phyloP scores from a whole-genome alignment of 495 filamentous ascomycete genomes.

The Rhypophila decipiens region DNA sequence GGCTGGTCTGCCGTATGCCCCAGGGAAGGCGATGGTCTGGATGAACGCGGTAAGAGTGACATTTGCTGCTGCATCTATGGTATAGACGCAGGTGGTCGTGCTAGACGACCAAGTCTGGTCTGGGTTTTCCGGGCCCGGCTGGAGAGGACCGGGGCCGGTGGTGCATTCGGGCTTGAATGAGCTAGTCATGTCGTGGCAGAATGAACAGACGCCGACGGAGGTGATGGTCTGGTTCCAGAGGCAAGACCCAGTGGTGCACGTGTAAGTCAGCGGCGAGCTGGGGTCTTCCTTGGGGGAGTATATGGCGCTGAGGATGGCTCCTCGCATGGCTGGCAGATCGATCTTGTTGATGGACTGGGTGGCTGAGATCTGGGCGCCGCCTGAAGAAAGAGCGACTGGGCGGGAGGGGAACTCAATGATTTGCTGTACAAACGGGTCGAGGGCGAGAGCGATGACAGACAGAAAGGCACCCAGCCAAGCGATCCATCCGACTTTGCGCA shows the following conservation, averaged over 20 bases:
- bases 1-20: constrained; percentile 2
- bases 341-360: neutral
- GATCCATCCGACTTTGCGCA: neutral
- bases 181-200: neutral
- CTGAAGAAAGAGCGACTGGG: neutral
- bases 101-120: constrained; percentile 1
- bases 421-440: constrained; percentile 8
- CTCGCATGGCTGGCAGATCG: neutral
- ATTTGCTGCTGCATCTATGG: neutral
- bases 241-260: constrained; percentile 2
- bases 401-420: neutral
- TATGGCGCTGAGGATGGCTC: constrained; percentile 1
- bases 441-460: constrained; percentile 1
- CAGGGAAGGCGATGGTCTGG: constrained; percentile 2
- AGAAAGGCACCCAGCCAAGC: constrained; percentile 6
- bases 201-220: constrained; percentile 1
- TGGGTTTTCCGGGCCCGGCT: neutral
- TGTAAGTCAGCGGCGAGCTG: neutral
- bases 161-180: neutral
- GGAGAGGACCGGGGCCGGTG: neutral
- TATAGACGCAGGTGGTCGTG: constrained; percentile 5
- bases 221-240: neutral
- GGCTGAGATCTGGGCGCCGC: neutral
- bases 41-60: neutral
- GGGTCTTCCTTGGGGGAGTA: neutral